Evolutionary conservation across 495 filamentous ascomycete genomes (phyloP), one percentile per base, ranked within the genome.

Genomic region (Cudoniella acicularis): DNA sequence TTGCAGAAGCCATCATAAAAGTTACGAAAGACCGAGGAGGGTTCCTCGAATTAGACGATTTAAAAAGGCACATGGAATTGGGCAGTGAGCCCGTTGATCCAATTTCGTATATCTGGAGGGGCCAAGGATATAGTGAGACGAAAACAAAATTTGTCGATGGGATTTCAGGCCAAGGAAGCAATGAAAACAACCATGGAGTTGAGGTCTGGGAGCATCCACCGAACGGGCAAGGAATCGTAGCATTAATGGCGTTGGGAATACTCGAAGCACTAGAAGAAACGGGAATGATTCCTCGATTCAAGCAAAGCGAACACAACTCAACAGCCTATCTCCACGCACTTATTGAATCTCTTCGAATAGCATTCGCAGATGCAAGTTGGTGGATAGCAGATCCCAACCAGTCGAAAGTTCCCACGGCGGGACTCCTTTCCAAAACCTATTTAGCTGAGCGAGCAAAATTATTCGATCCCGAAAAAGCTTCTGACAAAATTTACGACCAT

Each of bases 221-320:
- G n/a, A 98, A 97, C 73, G 92, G 95, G 0, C 94, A 98, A 71
- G 94, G 94, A 10, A 88, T 98, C 60, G 91, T 98, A 0, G 95
- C 94, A 3, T 78, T 98, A 41, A 95, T 98, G 84, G 87, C 94
- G 0, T 77, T 98, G 0, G 94, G 95, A 1, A 93, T 98, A 60
- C 76, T 98, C 46, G 85, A 96, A 66, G 83, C 89, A 64, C 80
- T 98, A 3, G 90, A 96, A 72, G 78, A 80, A n/a, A 70, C 70
- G 10, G 84, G 84, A 41, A 82, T 83, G 58, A 89, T 96, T 66
- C 84, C 84, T 8, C 78, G 72, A n/a, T 96, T 90, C 72, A 72
- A 61, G 0, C 67, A 80, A 24, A 67, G 71, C 0, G 87, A 96
- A 66, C 90, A 93, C 76, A 95, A 96, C 77, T 83, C 79, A 2